Evolutionary conservation across 257 asterid genomes (phyloP).

Genomic region (Solanum rostratum): DNA sequence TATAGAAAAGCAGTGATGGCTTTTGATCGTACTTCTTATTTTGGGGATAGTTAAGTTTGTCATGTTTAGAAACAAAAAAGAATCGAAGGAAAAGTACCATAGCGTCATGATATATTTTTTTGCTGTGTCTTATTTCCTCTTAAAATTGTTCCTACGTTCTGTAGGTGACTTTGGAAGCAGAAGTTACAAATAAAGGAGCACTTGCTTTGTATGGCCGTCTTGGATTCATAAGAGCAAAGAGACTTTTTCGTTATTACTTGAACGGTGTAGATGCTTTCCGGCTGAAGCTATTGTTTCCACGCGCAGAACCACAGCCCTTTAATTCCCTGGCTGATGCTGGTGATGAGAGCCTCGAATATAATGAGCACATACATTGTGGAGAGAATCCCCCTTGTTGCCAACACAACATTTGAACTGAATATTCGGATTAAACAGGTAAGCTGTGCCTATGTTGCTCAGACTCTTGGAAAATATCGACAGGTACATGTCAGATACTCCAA

Average conservation of each 20-base stretch:
- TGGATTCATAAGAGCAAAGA: conserved; percentile 85
- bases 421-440: neutral
- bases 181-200: conserved; percentile 91
- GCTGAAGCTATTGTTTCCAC: conserved; percentile 76
- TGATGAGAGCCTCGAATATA: conserved; percentile 13
- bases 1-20: neutral
- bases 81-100: neutral
- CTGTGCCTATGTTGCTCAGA: neutral
- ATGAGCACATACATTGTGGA: conserved; percentile 10
- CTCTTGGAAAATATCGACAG: neutral
- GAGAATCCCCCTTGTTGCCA: neutral
- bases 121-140: too few species aligned
- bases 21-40: neutral
- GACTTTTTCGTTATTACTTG: conserved; percentile 89
- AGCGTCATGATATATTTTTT: neutral
- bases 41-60: neutral
- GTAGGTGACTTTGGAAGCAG: conserved; percentile 92
- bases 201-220: conserved; percentile 86
- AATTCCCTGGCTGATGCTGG: conserved; percentile 11
- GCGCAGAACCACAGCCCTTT: conserved; percentile 25
- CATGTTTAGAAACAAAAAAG: neutral
- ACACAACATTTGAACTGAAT: conserved; percentile 1
- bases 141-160: neutral
- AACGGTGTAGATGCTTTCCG: conserved; percentile 96
- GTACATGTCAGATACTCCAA: neutral